Base-by-base conservation (phyloP, 768 basidiomycete genomes). In the Kwoniella sp. region DNA sequence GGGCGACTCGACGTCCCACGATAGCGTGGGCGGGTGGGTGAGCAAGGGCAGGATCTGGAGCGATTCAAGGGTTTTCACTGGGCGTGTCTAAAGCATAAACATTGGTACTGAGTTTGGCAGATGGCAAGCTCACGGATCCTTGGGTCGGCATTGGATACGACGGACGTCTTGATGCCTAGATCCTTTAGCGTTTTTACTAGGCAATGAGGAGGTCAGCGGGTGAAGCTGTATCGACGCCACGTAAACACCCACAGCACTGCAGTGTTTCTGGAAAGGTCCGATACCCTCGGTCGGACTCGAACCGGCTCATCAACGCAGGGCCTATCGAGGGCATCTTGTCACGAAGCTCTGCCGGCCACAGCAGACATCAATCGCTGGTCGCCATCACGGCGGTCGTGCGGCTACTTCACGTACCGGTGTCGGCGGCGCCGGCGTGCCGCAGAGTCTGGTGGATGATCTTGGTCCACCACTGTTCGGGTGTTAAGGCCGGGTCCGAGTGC, bases 71-170 rank as follows among this genome's bases (percentile, higher is more conserved):
- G 70, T 71, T 29, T 60, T 69, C 19, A 71, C 72, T 73, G 45
- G 5, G 29, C 19, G 25, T 17, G 19, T 17, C 25, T 45, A 28
- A 45, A 32, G 43, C 12, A 33, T 22, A 14, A 20, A 38, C 37
- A 22, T 19, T n/a, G n/a, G n/a, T n/a, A n/a, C n/a, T n/a, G n/a
- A n/a, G n/a, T n/a, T n/a, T n/a, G n/a, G n/a, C n/a, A n/a, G n/a
- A n/a, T n/a, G n/a, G n/a, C n/a, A n/a, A n/a, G n/a, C 70, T 46
- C 37, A 70, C 71, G 47, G 39, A 73, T 71, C 19, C 70, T 53
- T 7, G 70, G 67, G 49, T 73, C 72, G 6, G 69, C 65, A 50
- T 73, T 73, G 4, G 70, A 71, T 0, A 73, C 54, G 2, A 70
- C 39, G 1, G 63, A 67, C 0, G 59, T 65, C 49, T 61, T 62